phyloP scores from a whole-genome alignment of 352 stramenopile genomes.

The Phytophthora hybrid region DNA sequence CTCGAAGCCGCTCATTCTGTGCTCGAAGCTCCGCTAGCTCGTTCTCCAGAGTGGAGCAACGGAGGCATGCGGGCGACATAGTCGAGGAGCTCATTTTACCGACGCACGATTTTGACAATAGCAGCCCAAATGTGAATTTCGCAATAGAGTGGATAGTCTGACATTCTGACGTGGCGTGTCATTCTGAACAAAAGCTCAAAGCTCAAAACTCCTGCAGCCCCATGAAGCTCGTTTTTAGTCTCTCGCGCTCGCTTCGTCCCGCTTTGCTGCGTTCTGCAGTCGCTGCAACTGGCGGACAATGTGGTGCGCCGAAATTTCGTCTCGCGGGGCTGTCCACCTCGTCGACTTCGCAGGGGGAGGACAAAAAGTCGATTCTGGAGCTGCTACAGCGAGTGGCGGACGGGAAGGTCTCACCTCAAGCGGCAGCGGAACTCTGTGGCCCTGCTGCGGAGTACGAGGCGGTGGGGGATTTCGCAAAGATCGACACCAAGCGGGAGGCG shows the following conservation, averaged over 20 bases:
- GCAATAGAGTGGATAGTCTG: slow-evolving; percentile 21
- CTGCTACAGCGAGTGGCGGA: slow-evolving; percentile 68
- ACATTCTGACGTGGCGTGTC: slow-evolving; percentile 33
- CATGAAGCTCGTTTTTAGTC: slow-evolving; percentile 25
- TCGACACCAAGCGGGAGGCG: slow-evolving; percentile 89
- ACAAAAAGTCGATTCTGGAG: slow-evolving; percentile 48
- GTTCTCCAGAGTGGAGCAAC: slow-evolving; percentile 37
- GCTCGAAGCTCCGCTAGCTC: slow-evolving; percentile 37
- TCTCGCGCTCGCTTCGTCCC: slow-evolving; percentile 12
- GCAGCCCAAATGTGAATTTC: slow-evolving; percentile 5
- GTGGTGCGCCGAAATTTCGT: background rate
- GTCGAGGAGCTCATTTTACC: slow-evolving; percentile 4
- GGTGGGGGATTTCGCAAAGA: slow-evolving; percentile 72
- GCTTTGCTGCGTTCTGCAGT: slow-evolving; percentile 14
- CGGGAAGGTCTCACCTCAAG: slow-evolving; percentile 50
- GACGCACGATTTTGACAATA: slow-evolving; percentile 26
- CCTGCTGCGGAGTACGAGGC: slow-evolving; percentile 54
- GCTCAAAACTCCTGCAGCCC: background rate
- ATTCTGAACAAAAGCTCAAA: slow-evolving; percentile 11
- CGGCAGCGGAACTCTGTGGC: slow-evolving; percentile 38
- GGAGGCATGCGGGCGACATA: slow-evolving; percentile 24
- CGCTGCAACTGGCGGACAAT: slow-evolving; percentile 1
- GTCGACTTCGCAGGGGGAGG: slow-evolving; percentile 18
- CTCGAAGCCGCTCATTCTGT: slow-evolving; percentile 40
- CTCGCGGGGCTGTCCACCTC: slow-evolving; percentile 24